These are phyloP conservation scores for Aphanomyces cochlioides DNA, from an alignment of 352 stramenopile species.

Conservation along the genomic window DNA sequence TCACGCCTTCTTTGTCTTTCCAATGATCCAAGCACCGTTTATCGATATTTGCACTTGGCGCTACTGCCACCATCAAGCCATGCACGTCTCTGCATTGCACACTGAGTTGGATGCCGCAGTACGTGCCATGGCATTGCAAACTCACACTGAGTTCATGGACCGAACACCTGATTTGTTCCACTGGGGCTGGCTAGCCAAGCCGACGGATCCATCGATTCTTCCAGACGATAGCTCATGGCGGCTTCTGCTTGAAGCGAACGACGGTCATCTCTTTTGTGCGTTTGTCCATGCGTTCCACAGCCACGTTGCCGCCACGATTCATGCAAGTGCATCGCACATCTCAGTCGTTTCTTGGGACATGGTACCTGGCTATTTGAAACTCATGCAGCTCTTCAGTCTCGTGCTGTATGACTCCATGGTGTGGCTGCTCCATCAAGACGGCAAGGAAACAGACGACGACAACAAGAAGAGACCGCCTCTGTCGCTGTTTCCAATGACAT, in stretches of 20 bases:
- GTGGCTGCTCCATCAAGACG: neutral
- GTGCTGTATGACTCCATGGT: conserved; percentile 9
- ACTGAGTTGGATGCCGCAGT: neutral
- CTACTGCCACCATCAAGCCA: conserved; percentile 9
- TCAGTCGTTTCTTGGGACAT: conserved; percentile 14
- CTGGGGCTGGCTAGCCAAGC: conserved; percentile 26
- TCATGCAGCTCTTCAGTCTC: conserved; percentile 15
- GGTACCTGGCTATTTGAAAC: conserved; percentile 19
- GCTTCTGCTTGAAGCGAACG: conserved; percentile 8
- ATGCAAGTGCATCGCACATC: neutral
- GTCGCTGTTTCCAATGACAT: conserved; percentile 12
- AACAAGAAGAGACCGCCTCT: neutral
- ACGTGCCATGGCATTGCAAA: neutral
- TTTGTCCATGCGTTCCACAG: conserved; percentile 13
- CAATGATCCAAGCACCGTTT: conserved; percentile 11
- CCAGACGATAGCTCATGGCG: conserved; percentile 22
- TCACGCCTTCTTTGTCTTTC: conserved; percentile 24
- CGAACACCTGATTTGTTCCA: conserved; percentile 15
- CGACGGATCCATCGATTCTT: neutral
- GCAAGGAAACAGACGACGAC: neutral
- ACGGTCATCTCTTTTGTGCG: conserved; percentile 13
- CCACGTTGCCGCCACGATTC: neutral
- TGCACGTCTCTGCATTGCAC: neutral
- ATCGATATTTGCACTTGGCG: conserved; percentile 19
- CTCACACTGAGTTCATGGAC: conserved; percentile 20